phyloP scores from a whole-genome alignment of 768 basidiomycete species.

The Rubroboletus satanas region DNA sequence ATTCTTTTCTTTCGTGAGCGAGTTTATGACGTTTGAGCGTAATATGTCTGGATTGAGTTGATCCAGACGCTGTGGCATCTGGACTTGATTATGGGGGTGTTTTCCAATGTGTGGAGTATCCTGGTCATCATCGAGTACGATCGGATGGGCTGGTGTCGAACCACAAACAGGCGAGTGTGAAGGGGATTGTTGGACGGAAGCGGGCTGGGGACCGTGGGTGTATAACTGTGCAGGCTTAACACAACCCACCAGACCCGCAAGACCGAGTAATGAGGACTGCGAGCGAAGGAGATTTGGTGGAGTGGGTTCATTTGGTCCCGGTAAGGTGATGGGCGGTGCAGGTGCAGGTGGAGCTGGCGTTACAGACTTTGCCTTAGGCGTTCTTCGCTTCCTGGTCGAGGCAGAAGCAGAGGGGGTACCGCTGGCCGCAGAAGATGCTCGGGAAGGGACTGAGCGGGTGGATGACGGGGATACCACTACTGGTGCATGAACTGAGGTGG shows the following conservation, averaged over 20 bases:
- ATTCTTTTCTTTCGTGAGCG: conserved; percentile 60
- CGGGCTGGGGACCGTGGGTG: neutral
- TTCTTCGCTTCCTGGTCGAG: conserved; percentile 33
- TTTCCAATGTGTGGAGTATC: conserved; percentile 28
- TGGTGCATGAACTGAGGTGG: neutral
- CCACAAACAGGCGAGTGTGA: conserved; percentile 43
- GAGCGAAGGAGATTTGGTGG: conserved; percentile 72
- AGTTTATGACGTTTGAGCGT: conserved; percentile 55
- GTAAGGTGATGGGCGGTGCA: conserved; percentile 57
- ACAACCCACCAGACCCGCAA: conserved; percentile 65
- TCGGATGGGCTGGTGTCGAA: conserved; percentile 57
- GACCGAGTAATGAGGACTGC: conserved; percentile 67
- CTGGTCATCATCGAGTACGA: conserved; percentile 61
- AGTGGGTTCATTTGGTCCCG: conserved; percentile 55
- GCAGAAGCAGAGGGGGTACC: neutral
- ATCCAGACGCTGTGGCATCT: conserved; percentile 15
- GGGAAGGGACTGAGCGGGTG: conserved; percentile 7
- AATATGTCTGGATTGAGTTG: conserved; percentile 41
- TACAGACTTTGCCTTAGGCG: conserved; percentile 34
- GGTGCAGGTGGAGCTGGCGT: conserved; percentile 49
- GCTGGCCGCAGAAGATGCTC: conserved; percentile 8
- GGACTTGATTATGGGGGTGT: neutral
- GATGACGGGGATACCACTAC: conserved; percentile 11
- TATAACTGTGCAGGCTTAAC: conserved; percentile 48
- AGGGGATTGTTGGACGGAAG: conserved; percentile 34